Evolutionary conservation across 768 basidiomycete genomes (phyloP).

Genomic region (Pilatotrama ljubarskyi): DNA sequence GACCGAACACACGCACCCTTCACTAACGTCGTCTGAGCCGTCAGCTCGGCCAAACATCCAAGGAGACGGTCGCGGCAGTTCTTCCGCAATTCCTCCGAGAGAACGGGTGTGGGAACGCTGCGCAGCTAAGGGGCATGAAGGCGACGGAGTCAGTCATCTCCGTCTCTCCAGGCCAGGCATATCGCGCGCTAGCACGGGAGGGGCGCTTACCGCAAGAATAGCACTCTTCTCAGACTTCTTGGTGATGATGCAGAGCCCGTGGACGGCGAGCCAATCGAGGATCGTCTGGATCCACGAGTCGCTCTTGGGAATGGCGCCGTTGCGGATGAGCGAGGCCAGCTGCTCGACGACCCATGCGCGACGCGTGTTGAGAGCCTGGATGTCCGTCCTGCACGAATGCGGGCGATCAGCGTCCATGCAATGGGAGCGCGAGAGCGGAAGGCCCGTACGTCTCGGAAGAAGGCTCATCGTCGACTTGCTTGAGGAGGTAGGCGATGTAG

Average conservation of each 20-base stretch:
- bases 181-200: background rate
- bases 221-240: slow-evolving; percentile 71
- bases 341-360: slow-evolving; percentile 89
- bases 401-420: slow-evolving; percentile 13
- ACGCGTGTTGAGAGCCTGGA: slow-evolving; percentile 51
- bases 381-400: slow-evolving; percentile 40
- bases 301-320: slow-evolving; percentile 74
- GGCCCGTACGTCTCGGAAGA: slow-evolving; percentile 16
- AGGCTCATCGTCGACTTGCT: slow-evolving; percentile 52
- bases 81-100: slow-evolving; percentile 71
- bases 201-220: slow-evolving; percentile 56
- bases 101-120: slow-evolving; percentile 58
- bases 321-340: slow-evolving; percentile 72
- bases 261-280: slow-evolving; percentile 78
- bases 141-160: slow-evolving; percentile 12
- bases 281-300: slow-evolving; percentile 76
- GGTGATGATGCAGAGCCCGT: slow-evolving; percentile 77
- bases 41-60: slow-evolving; percentile 72
- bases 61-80: slow-evolving; percentile 72
- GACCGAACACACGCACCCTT: slow-evolving; percentile 44
- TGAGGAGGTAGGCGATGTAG: slow-evolving; percentile 74
- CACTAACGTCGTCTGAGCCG: slow-evolving; percentile 50
- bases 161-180: background rate
- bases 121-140: slow-evolving; percentile 49
- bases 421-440: slow-evolving; percentile 13